Evolutionary conservation across 805 yeast genomes (phyloP), one percentile per base, ranked within the genome.

Genomic region (Maudiozyma pseudohumilis): DNA sequence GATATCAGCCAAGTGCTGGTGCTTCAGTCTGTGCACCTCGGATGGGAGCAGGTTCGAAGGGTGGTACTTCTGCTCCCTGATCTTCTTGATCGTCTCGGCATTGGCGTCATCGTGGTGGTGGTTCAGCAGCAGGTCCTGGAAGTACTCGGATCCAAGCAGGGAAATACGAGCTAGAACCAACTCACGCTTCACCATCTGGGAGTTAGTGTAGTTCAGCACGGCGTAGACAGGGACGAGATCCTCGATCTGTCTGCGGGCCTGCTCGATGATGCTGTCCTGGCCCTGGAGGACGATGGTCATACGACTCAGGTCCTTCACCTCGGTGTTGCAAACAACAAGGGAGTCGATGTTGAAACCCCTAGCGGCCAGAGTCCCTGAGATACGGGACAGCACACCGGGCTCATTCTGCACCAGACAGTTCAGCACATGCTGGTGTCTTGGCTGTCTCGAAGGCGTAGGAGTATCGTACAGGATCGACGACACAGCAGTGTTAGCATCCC

Each of bases 271-370:
- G 19, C 92, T 96, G 55, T 89, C 95, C 61, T 86, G 94, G 44
- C 97, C 98, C 40, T 78, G 80, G 52, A 92, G 69, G 9, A 86
- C 95, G 51, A 92, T 85, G 6, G 98, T 92, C 98, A 92, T 92
- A 60, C 98, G 75, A 22, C 95, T 84, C 49, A 92, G 72, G 58
- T 92, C 96, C 62, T 80, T 77, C 42, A 92, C 96, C 61, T 89
- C 97, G 28, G 98, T 92, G 67, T 80, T 84, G 60, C 96, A 89
- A 33, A 92, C 98, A 41, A 92, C 96, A 46, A 92, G 72, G 9
- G 97, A 89, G 62, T 92, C 98, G 55, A 92, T 92, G 68, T 92
- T 92, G 76, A 92, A 92, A 13, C 98, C 98, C 61, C 98, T 75
- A 28, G 96, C 97, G 27, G 98, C 98, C 49, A 92, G 72, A 38